phyloP scores from a whole-genome alignment of 2,329 filamentous ascomycete genomes.

The Hypoxylon sp. region DNA sequence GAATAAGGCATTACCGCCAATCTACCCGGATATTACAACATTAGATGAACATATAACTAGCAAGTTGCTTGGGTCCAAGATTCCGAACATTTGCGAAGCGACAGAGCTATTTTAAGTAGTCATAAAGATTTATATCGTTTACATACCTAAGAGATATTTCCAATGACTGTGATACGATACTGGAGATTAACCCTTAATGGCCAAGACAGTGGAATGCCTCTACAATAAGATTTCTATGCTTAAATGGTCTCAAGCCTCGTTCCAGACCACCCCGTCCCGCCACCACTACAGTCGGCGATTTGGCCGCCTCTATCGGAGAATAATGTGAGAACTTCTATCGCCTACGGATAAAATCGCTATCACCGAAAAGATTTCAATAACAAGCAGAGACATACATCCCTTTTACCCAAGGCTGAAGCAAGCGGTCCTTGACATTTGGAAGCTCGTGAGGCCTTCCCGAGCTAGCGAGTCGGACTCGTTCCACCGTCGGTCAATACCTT shows the following conservation, averaged over 20 bases:
- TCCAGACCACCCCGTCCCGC: constrained; percentile 3
- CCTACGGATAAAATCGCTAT: constrained; percentile 25
- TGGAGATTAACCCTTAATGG: constrained; percentile 1
- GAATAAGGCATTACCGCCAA: neutral
- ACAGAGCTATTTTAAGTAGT: neutral
- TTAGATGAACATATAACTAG: neutral
- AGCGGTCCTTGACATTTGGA: constrained; percentile 5
- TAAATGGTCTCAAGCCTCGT: constrained; percentile 1
- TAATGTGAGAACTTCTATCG: constrained; percentile 4
- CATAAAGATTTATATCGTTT: neutral
- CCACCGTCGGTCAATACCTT: constrained; percentile 31
- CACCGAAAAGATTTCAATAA: constrained; percentile 3
- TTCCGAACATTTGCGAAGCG: neutral
- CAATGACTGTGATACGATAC: neutral
- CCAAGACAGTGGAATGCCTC: constrained; percentile 21
- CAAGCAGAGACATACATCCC: neutral
- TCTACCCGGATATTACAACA: neutral
- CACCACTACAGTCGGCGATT: neutral
- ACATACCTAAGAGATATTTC: neutral
- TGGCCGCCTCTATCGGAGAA: constrained; percentile 2
- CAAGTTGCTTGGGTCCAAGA: neutral
- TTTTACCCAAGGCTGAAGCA: constrained; percentile 15
- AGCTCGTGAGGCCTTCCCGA: constrained; percentile 29
- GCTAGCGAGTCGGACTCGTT: constrained; percentile 31
- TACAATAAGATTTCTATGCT: constrained; percentile 19